phyloP scores from a whole-genome alignment of 2,329 filamentous ascomycete genomes.

The Pseudogymnoascus sp. region DNA sequence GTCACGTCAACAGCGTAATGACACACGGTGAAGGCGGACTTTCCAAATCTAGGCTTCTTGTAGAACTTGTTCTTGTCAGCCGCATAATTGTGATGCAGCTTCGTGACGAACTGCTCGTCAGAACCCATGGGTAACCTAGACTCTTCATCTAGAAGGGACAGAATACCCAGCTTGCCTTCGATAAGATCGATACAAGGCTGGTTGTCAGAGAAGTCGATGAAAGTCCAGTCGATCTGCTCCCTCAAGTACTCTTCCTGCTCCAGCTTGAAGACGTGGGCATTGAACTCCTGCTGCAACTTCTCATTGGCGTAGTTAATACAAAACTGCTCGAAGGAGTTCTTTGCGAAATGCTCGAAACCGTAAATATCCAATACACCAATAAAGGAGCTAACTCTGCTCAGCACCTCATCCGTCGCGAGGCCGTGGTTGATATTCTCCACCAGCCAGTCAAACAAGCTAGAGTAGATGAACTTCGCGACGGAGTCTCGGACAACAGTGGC shows the following conservation, averaged over 20 bases:
- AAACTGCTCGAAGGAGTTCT: conserved; percentile 99
- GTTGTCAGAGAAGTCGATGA: conserved; percentile 98
- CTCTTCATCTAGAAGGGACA: conserved; percentile 91
- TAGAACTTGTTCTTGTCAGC: conserved; percentile 91
- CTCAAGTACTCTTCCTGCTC: conserved; percentile 96
- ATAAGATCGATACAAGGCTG: conserved; percentile 98
- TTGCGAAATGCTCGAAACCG: conserved; percentile 97
- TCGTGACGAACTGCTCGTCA: conserved; percentile 93
- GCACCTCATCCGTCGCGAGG: conserved; percentile 78
- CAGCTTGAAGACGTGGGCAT: conserved; percentile 97
- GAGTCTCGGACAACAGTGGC: conserved; percentile 92
- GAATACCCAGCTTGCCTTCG: conserved; percentile 88
- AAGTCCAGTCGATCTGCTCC: conserved; percentile 98
- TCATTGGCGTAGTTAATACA: conserved; percentile 99
- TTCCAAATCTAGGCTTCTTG: conserved; percentile 97
- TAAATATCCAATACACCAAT: conserved; percentile 99
- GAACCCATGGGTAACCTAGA: conserved; percentile 94
- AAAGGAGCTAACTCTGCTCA: conserved; percentile 76
- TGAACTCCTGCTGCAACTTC: conserved; percentile 98
- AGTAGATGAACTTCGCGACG: conserved; percentile 98
- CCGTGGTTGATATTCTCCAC: conserved; percentile 94
- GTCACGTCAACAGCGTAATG: conserved; percentile 98
- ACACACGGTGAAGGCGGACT: conserved; percentile 94
- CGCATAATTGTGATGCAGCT: conserved; percentile 89
- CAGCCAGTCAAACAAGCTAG: conserved; percentile 95